A percentile compares a stretch with the other conserved stretches of the same genome.
Conservation (phyloP, 139 green algal species). For the Dunaliella primolecta region DNA sequence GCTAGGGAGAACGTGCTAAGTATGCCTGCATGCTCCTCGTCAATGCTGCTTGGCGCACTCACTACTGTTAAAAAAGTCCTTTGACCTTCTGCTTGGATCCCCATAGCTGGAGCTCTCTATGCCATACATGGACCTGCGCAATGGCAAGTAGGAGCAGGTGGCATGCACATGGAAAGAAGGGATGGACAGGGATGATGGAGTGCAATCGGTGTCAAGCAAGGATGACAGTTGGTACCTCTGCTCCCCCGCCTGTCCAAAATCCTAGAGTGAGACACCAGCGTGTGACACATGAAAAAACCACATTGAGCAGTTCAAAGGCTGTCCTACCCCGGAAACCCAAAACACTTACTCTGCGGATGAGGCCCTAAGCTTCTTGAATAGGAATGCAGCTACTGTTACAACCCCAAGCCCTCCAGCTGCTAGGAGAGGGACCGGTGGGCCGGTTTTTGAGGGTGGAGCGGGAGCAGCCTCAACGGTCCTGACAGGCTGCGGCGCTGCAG, state of each 20-base stretch:
- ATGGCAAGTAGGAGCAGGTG: neutral
- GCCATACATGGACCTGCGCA: neutral
- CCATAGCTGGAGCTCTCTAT: neutral
- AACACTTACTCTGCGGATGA: neutral
- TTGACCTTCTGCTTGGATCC: neutral
- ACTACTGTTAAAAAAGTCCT: conserved; percentile 3
- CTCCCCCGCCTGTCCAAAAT: neutral
- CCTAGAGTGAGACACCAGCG: neutral
- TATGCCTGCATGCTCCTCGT: neutral
- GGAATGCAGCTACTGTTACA: neutral
- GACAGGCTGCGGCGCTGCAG: neutral
- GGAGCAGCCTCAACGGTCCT: neutral
- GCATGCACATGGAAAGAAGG: neutral
- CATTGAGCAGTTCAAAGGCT: no score
- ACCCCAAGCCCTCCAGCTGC: neutral
- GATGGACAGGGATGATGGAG: neutral
- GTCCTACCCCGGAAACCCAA: neutral
- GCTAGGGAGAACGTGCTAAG: neutral
- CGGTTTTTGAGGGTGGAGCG: neutral
- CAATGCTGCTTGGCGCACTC: neutral
- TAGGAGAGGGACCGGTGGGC: neutral
- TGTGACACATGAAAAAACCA: neutral
- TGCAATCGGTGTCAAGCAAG: neutral
- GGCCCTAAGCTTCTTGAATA: conserved; percentile 4
- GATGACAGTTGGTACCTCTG: neutral